phyloP scores from a whole-genome alignment of 371 early-diverging fungal genomes.

The Batkoa obscura region DNA sequence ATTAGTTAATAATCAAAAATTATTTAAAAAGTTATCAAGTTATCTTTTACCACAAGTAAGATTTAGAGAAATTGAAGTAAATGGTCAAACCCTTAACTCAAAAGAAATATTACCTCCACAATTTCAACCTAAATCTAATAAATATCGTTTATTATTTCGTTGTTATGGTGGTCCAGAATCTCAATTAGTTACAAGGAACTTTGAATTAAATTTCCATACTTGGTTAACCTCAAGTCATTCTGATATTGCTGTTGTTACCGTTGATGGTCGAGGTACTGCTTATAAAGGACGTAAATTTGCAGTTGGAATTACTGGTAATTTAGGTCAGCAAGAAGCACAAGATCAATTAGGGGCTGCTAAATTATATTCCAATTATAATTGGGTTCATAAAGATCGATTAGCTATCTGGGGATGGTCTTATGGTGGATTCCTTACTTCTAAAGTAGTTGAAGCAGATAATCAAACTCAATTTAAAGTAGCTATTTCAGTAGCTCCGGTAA shows the following conservation, averaged over 20 bases:
- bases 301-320: constrained; percentile 47
- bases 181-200: constrained; percentile 54
- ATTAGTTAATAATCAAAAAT: not conserved
- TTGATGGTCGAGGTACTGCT: constrained; percentile 19
- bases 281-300: constrained; percentile 68
- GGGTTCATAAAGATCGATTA: constrained; percentile 56
- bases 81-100: not conserved
- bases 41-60: not conserved
- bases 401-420: constrained; percentile 95
- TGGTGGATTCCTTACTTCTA: constrained; percentile 80
- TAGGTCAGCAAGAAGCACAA: constrained; percentile 63
- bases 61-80: not conserved
- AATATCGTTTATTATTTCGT: not conserved
- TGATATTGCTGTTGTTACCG: constrained; percentile 19
- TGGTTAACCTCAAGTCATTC: not conserved
- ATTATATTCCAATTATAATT: constrained; percentile 38
- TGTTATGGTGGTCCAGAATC: constrained; percentile 87
- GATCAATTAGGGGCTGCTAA: constrained; percentile 72
- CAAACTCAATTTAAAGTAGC: constrained; percentile 61
- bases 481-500: constrained; percentile 93
- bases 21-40: not conserved
- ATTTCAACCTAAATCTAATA: not conserved
- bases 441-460: constrained; percentile 63
- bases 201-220: constrained; percentile 22
- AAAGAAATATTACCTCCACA: not conserved